These are phyloP conservation scores for Amylostereum chailletii DNA, from an alignment of 1,284 basidiomycete species.

Conservation along the genomic window DNA sequence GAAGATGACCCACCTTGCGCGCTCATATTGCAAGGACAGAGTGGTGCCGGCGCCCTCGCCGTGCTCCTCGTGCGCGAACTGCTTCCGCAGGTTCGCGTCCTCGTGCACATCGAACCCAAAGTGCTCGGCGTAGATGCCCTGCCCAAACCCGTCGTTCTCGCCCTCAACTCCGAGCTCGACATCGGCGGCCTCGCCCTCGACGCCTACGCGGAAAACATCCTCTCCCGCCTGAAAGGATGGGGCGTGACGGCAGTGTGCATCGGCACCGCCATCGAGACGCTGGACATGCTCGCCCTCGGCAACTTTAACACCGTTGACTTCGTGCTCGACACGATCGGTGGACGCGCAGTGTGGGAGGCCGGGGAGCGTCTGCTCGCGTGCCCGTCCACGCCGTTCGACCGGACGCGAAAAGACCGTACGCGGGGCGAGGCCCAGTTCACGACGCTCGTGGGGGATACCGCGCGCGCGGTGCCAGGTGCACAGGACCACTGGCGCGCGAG, in stretches of 20 bases:
- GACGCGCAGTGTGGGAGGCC: slow-evolving; percentile 67
- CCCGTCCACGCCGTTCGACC: slow-evolving; percentile 10
- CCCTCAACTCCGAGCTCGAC: neutral
- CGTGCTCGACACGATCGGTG: slow-evolving; percentile 76
- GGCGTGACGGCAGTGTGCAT: slow-evolving; percentile 62
- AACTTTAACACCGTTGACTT: slow-evolving; percentile 65
- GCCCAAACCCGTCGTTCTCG: neutral
- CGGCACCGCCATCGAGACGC: slow-evolving; percentile 43
- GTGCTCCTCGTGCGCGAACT: slow-evolving; percentile 61
- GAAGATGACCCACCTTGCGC: slow-evolving; percentile 27
- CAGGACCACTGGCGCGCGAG: slow-evolving; percentile 62
- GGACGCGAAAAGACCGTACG: neutral
- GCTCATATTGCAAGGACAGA: slow-evolving; percentile 69
- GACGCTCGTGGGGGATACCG: slow-evolving; percentile 60
- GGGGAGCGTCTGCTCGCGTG: slow-evolving; percentile 47
- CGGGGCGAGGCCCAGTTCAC: slow-evolving; percentile 51
- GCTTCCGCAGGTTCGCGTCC: slow-evolving; percentile 50
- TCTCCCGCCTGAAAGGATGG: slow-evolving; percentile 50
- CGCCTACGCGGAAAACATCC: slow-evolving; percentile 27
- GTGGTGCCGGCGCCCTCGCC: slow-evolving; percentile 67
- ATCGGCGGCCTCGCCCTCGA: slow-evolving; percentile 6
- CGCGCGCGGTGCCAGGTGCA: slow-evolving; percentile 52
- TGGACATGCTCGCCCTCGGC: slow-evolving; percentile 40
- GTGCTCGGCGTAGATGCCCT: neutral
- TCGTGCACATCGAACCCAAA: slow-evolving; percentile 43